Evolutionary conservation across 352 stramenopile species (phyloP).

Genomic region (Nothophytophthora sp.): DNA sequence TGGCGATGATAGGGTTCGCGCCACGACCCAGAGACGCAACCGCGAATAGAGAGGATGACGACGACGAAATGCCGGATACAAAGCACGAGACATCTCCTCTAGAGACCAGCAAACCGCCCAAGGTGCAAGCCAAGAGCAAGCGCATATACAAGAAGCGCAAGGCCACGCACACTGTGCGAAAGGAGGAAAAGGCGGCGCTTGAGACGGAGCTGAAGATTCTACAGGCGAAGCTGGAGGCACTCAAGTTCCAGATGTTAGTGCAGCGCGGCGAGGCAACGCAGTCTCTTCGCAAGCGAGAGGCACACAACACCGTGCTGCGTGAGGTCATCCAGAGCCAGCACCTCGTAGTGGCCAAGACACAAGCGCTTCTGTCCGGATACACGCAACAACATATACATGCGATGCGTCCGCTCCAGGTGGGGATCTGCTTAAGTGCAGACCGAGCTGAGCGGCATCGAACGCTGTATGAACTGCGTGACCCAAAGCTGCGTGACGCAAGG

Average conservation of each 20-base stretch:
- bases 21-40: no score
- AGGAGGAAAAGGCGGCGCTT: constrained; percentile 26
- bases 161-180: constrained; percentile 22
- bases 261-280: constrained; percentile 7
- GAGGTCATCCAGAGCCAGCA: constrained; percentile 25
- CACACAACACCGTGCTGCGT: constrained; percentile 17
- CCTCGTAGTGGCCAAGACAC: constrained; percentile 16
- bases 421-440: constrained; percentile 25
- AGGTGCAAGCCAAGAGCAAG: constrained; percentile 10
- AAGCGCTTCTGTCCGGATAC: constrained; percentile 21
- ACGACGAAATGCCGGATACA: no score
- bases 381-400: constrained; percentile 17
- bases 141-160: constrained; percentile 22
- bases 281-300: not conserved
- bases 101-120: no score
- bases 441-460: constrained; percentile 23
- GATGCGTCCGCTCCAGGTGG: constrained; percentile 27
- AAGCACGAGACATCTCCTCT: no score
- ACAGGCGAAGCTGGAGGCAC: constrained; percentile 18
- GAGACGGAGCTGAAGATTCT: constrained; percentile 11
- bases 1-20: no score
- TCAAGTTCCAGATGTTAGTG: constrained; percentile 22
- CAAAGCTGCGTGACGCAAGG: constrained; percentile 26
- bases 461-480: constrained; percentile 23
- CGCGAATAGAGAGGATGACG: no score